Base-by-base conservation (phyloP, 1,139 yeast species). In the Yamadazyma dendronema region DNA sequence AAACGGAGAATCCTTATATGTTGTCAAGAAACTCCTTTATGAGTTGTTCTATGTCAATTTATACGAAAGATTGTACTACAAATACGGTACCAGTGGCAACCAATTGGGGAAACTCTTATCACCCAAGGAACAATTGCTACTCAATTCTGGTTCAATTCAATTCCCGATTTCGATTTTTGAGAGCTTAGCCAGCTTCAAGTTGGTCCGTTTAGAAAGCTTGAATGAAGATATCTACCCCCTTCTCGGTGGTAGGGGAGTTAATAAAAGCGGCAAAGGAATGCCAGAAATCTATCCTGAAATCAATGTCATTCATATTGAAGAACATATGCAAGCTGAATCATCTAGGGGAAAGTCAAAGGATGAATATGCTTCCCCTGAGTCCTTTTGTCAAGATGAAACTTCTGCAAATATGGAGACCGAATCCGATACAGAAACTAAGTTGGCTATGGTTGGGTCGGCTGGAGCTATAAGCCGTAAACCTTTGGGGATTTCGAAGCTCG, bases 31-130 rank as follows among this genome's bases (percentile, higher is more conserved):
- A 9, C 19, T 46, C 9, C 31, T 48, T 19, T 53, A 57, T 38
- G 69, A 63, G 39, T 28, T 62, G 4, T 61, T 56, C 37, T 64
- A 63, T 38, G 28, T 62, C 33, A 57, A 57, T 8, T 49, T 48
- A 19, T 61, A 59, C 41, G 67, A 62, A 27, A 42, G 67, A 14
- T 37, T 61, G 24, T 54, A 52, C 40, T 26, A 4, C n/a, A 14
- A 14, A 6, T 5, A 6, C 17, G 29, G 29, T 13, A 14, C 4
- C 11, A 13, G n/a, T n/a, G n/a, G 14, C 6, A 12, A 26, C 4
- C 17, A 26, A 4, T 26, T 26, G 13, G 6, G 6, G 12, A 12
- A 24, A 5, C 13, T 24, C 5, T 24, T 24, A 12, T 7, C 27
- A 9, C 5, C 27, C 5, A n/a, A 12, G 11, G 27, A 24, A 24